These are phyloP conservation scores for Tephrocybe sp. DNA, from an alignment of 768 basidiomycete genomes.

Conservation along the genomic window DNA sequence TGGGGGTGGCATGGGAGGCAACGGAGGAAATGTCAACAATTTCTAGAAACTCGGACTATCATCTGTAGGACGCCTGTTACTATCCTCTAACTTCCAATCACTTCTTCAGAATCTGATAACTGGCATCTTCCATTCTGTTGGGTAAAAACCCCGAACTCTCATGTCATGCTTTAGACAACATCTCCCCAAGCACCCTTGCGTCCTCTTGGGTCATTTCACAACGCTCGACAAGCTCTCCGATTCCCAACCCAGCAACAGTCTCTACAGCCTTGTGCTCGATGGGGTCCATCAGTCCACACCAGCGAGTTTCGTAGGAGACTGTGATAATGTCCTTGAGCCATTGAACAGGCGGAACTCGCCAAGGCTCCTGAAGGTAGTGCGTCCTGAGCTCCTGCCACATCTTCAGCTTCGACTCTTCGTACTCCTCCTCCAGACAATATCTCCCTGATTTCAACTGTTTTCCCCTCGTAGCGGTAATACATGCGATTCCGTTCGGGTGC, in stretches of 20 bases:
- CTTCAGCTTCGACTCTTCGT: slow-evolving; percentile 29
- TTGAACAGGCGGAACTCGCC: slow-evolving; percentile 11
- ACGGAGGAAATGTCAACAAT: neutral
- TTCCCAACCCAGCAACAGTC: slow-evolving; percentile 8
- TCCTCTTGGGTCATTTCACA: slow-evolving; percentile 19
- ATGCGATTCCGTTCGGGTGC: slow-evolving; percentile 31
- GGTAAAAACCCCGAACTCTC: neutral
- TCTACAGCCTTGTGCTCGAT: slow-evolving; percentile 10
- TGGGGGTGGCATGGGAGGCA: neutral
- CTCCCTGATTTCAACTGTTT: slow-evolving; percentile 12
- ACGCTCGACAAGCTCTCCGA: slow-evolving; percentile 8
- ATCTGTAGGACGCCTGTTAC: too few species aligned
- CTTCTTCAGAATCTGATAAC: neutral
- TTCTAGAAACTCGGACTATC: neutral
- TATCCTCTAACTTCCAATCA: too few species aligned
- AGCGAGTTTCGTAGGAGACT: slow-evolving; percentile 11
- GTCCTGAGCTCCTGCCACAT: slow-evolving; percentile 19
- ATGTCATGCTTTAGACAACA: slow-evolving; percentile 6
- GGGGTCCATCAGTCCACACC: slow-evolving; percentile 1
- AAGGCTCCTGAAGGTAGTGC: slow-evolving; percentile 10
- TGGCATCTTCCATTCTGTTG: neutral
- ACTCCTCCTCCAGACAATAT: slow-evolving; percentile 24
- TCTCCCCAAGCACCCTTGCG: slow-evolving; percentile 3
- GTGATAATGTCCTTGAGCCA: slow-evolving; percentile 17
- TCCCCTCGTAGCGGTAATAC: slow-evolving; percentile 36